Percentiles rank a stretch among this genome's conserved stretches.
These are phyloP conservation scores for Didymella pomorum DNA, from an alignment of 2,329 filamentous ascomycete genomes.

Conservation along the genomic window DNA sequence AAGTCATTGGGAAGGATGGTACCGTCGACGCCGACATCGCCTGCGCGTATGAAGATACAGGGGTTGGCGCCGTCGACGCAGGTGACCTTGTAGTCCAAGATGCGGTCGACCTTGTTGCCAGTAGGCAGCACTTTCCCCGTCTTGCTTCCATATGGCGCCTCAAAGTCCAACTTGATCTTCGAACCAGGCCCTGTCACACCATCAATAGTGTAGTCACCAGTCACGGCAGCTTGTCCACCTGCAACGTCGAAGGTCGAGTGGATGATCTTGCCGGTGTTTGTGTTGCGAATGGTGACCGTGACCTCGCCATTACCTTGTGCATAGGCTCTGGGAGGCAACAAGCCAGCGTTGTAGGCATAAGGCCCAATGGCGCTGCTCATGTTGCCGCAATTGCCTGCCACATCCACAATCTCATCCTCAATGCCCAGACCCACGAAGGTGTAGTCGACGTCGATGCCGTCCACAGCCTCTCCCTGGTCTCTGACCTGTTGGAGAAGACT, in stretches of 20 bases:
- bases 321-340: slow-evolving; percentile 52
- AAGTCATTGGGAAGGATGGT: slow-evolving; percentile 64
- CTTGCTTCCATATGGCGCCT: slow-evolving; percentile 68
- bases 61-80: slow-evolving; percentile 72
- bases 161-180: slow-evolving; percentile 67
- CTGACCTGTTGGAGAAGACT: neutral
- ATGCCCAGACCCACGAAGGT: slow-evolving; percentile 76
- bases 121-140: slow-evolving; percentile 70
- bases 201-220: slow-evolving; percentile 68
- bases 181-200: slow-evolving; percentile 68
- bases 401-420: slow-evolving; percentile 67
- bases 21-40: slow-evolving; percentile 60
- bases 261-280: slow-evolving; percentile 73
- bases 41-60: slow-evolving; percentile 66
- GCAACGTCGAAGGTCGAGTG: slow-evolving; percentile 64
- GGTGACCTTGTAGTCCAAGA: slow-evolving; percentile 62
- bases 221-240: slow-evolving; percentile 57
- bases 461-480: slow-evolving; percentile 13
- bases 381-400: slow-evolving; percentile 78
- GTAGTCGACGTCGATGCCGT: slow-evolving; percentile 66
- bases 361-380: slow-evolving; percentile 76
- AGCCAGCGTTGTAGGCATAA: slow-evolving; percentile 65
- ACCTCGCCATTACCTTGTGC: slow-evolving; percentile 45
- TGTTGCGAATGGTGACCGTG: slow-evolving; percentile 71
- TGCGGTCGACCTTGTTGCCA: slow-evolving; percentile 60